These are phyloP conservation scores for Typha latifolia DNA, from an alignment of 176 grass and related monocot genomes.

Conservation along the genomic window DNA sequence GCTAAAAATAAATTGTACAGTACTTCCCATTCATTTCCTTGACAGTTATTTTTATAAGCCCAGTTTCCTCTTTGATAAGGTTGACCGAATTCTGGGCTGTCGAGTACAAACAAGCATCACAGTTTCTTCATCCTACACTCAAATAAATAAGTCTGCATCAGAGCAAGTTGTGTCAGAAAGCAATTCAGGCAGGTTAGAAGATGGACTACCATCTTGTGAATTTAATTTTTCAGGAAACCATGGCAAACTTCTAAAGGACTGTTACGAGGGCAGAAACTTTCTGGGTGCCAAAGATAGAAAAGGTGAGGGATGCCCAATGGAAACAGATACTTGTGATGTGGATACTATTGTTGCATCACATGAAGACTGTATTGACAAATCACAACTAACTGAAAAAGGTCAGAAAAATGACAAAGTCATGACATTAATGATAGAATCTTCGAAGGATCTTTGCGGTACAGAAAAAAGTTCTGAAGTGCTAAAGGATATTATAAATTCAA, in stretches of 20 bases:
- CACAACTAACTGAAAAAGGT: conserved; percentile 15
- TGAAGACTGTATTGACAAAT: conserved; percentile 30
- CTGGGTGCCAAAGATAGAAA: conserved; percentile 27
- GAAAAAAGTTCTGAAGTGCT: conserved; percentile 19
- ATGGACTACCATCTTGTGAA: conserved; percentile 19
- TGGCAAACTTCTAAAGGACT: conserved; percentile 5
- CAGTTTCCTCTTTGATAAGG: conserved; percentile 37
- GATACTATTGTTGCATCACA: conserved; percentile 5
- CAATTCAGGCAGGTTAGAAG: conserved; percentile 15
- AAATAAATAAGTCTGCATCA: conserved; percentile 18
- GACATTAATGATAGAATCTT: conserved; percentile 21
- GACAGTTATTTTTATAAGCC: neutral
- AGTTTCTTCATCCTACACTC: conserved; percentile 7
- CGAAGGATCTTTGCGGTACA: conserved; percentile 21
- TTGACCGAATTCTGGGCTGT: conserved; percentile 84
- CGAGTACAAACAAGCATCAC: conserved; percentile 41
- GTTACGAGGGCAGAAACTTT: conserved; percentile 22
- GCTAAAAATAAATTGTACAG: neutral
- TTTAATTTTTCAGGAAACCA: conserved; percentile 14
- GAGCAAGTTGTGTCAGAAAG: conserved; percentile 28
- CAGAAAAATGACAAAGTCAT: conserved; percentile 16
- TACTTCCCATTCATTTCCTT: neutral
- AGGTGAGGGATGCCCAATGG: conserved; percentile 25
- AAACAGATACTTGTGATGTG: conserved; percentile 25
- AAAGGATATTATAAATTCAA: conserved; percentile 26